Evolutionary conservation across 1,284 basidiomycete species (phyloP).

Genomic region (Apiotrichum sp.): DNA sequence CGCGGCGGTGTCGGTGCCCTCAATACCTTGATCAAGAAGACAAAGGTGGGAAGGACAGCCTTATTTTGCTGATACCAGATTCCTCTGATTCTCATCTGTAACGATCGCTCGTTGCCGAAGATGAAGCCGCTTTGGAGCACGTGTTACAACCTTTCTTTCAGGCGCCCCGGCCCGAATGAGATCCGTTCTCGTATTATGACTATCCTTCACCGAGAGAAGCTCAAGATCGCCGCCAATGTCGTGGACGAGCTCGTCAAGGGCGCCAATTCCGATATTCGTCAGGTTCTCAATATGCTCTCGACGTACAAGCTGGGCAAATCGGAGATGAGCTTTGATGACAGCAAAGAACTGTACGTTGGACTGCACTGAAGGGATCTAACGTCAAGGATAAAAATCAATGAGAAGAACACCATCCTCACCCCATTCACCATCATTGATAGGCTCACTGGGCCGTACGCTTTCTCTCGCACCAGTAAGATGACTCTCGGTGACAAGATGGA

Average conservation of each 20-base stretch:
- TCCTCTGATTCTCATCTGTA: conserved; percentile 97
- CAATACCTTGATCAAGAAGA: conserved; percentile 88
- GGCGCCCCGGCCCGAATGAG: conserved; percentile 63
- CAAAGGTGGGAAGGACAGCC: conserved; percentile 55
- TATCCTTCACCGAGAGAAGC: conserved; percentile 84
- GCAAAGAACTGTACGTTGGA: conserved; percentile 69
- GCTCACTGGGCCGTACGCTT: conserved; percentile 82
- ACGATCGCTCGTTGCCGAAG: conserved; percentile 79
- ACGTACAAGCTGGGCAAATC: conserved; percentile 82
- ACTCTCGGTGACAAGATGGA: conserved; percentile 89
- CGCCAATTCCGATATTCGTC: conserved; percentile 89
- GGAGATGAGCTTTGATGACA: conserved; percentile 82
- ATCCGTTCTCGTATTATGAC: conserved; percentile 81
- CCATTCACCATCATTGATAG: conserved; percentile 83
- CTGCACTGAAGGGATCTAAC: background rate
- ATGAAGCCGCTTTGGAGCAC: conserved; percentile 77
- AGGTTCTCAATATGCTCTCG: conserved; percentile 95
- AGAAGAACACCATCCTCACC: conserved; percentile 85
- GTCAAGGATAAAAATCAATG: conserved; percentile 72
- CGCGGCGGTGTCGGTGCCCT: conserved; percentile 91
- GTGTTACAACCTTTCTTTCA: conserved; percentile 71
- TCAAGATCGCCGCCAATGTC: conserved; percentile 84
- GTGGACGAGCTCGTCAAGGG: conserved; percentile 85
- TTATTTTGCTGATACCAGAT: conserved; percentile 53
- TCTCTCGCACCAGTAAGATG: conserved; percentile 71